Base-by-base conservation (phyloP, 257 asterid genomes). In the Solanum commersonii region DNA sequence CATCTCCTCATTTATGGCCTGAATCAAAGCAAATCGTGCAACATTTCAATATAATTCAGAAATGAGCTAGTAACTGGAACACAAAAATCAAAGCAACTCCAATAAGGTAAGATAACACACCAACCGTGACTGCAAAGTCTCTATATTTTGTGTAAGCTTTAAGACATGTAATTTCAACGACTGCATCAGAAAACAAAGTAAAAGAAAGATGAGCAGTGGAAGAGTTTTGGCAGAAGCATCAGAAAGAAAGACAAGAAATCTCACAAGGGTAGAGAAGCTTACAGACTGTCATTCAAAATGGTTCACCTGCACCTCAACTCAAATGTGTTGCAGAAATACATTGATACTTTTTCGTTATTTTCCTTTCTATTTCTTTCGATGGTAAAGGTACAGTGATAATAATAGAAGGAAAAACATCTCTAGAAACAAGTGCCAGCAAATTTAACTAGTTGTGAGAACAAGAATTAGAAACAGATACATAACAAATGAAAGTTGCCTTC, bases 161-260 rank as follows among this genome's bases (percentile, higher is more conserved):
- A 97, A 88, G 88, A 97, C 96, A 86, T 96, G 95, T 87, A 97
- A 88, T 91, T 95, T 93, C 93, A 97, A 92, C 90, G 99, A 96
- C 99, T 97, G 99, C 96, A 92, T 67, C 85, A 90, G 56, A 91
- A 46, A 87, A 87, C 77, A 84, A 91, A 88, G 67, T 89, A 86
- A 38, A 90, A 87, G 87, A 91, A 90, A 89, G 27, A 37, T 76
- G 18, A 44, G 44, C 56, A 52, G 49, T 16, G 27, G 49, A 56
- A n/a, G 42, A 56, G 37, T 29, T 83, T 82, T 70, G 27, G 70
- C 46, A 42, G 20, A 88, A 59, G 37, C 79, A 56, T 29, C 29
- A 72, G 56, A 14, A 76, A 83, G 31, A 86, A 20, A 74, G 31
- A 46, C 18, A 27, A 79, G 25, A 79, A 79, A 79, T 38, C 65